Conservation (phyloP, 345 rosid species). For the Acer negundo region DNA sequence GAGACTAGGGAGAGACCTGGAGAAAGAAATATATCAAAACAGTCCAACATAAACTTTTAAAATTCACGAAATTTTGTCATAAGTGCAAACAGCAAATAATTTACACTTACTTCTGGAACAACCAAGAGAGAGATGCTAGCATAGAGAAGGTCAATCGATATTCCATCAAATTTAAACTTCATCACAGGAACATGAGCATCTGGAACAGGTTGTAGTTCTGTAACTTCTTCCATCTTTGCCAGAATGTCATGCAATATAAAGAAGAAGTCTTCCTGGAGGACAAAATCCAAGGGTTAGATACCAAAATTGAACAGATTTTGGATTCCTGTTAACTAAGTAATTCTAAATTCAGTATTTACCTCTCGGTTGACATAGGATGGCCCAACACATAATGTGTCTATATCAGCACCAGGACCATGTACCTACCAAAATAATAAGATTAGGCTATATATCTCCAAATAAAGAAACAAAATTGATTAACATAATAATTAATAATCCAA, state of each 20-base stretch:
- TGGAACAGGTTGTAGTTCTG: conserved; percentile 72
- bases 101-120: conserved; percentile 56
- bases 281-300: conserved; percentile 5
- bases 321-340: background rate
- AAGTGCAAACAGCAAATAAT: background rate
- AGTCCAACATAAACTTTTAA: background rate
- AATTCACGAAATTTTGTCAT: background rate
- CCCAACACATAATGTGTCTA: conserved; percentile 71
- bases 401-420: conserved; percentile 75
- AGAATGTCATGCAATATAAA: conserved; percentile 50
- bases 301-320: background rate
- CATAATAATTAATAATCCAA: background rate
- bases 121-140: conserved; percentile 61
- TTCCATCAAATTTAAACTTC: conserved; percentile 71
- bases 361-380: conserved; percentile 71
- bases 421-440: conserved; percentile 38
- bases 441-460: background rate
- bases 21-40: background rate
- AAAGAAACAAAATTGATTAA: background rate
- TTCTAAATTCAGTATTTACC: conserved; percentile 31
- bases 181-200: conserved; percentile 83
- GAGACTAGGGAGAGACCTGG: background rate
- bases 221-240: conserved; percentile 59
- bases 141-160: conserved; percentile 69
- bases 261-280: conserved; percentile 63